Evolutionary conservation across 2,329 filamentous ascomycete species (phyloP).

Genomic region (Diaporthe citri): DNA sequence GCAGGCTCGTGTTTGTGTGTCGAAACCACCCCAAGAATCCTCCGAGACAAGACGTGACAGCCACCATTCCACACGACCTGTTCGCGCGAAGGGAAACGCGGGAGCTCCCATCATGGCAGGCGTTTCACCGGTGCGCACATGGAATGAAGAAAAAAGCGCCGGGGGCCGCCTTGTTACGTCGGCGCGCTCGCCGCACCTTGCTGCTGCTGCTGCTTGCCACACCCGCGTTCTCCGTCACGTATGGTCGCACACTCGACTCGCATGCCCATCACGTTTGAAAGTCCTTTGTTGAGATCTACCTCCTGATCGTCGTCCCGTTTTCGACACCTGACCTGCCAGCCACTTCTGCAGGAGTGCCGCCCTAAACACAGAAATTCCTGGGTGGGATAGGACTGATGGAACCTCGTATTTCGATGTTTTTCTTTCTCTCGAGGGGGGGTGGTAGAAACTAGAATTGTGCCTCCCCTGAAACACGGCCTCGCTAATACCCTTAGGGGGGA

Average conservation of each 20-base stretch:
- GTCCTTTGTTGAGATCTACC: constrained; percentile 22
- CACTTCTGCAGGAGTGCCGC: constrained; percentile 3
- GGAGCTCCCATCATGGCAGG: constrained; percentile 21
- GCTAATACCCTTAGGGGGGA: constrained; percentile 20
- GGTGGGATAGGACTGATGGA: neutral
- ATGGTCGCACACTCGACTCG: constrained; percentile 11
- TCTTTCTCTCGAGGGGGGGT: neutral
- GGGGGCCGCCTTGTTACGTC: constrained; percentile 2
- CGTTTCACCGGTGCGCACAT: constrained; percentile 19
- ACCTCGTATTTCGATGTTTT: constrained; percentile 30
- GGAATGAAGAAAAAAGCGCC: constrained; percentile 13
- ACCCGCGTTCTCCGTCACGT: neutral
- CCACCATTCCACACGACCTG: constrained; percentile 27
- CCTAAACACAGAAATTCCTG: neutral
- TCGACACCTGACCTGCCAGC: constrained; percentile 2
- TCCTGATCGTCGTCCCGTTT: constrained; percentile 10
- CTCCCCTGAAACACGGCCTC: constrained; percentile 35
- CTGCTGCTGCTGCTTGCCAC: neutral
- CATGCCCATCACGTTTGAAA: neutral
- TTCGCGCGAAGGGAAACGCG: constrained; percentile 14
- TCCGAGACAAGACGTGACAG: constrained; percentile 32
- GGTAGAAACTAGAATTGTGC: constrained; percentile 7
- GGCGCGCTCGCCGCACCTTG: neutral
- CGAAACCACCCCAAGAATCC: constrained; percentile 1
- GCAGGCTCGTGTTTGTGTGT: constrained; percentile 13